These are phyloP conservation scores for Passiflora organensis DNA, from an alignment of 345 rosid genomes.

Conservation along the genomic window DNA sequence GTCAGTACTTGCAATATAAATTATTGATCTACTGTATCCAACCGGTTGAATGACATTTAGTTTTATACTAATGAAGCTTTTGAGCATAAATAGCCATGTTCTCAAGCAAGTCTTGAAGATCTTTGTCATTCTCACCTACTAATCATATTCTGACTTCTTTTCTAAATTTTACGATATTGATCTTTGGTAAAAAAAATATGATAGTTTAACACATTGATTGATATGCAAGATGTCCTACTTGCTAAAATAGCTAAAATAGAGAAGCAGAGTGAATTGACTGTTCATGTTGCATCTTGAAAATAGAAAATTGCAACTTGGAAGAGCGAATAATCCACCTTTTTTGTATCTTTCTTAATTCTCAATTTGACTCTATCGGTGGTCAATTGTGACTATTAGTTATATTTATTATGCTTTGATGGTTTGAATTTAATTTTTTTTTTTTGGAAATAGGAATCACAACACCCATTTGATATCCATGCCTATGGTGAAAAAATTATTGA, in stretches of 20 bases:
- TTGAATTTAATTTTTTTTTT: slow-evolving; percentile 7
- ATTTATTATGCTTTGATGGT: slow-evolving; percentile 3
- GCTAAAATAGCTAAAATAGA: slow-evolving; percentile 89
- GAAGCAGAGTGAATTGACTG: slow-evolving; percentile 87
- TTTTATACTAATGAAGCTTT: slow-evolving; percentile 35
- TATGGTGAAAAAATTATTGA: slow-evolving; percentile 63
- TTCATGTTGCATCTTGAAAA: slow-evolving; percentile 89
- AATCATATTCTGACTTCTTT: slow-evolving; percentile 21
- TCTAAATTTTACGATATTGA: neutral
- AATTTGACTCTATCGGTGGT: neutral
- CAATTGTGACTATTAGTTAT: neutral
- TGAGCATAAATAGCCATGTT: slow-evolving; percentile 33
- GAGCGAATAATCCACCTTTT: slow-evolving; percentile 55
- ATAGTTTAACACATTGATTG: neutral
- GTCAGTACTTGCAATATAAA: slow-evolving; percentile 1
- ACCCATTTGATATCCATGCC: slow-evolving; percentile 89
- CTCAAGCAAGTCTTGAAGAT: slow-evolving; percentile 81
- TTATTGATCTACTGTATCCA: slow-evolving; percentile 25
- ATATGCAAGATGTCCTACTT: slow-evolving; percentile 77
- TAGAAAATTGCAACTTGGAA: slow-evolving; percentile 87
- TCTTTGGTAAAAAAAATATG: neutral
- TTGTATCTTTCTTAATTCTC: slow-evolving; percentile 5
- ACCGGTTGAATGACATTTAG: slow-evolving; percentile 33
- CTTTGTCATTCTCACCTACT: slow-evolving; percentile 94
- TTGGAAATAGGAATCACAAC: slow-evolving; percentile 65